Evolutionary conservation across 1,284 basidiomycete species (phyloP).

Genomic region (Boletus smithii): DNA sequence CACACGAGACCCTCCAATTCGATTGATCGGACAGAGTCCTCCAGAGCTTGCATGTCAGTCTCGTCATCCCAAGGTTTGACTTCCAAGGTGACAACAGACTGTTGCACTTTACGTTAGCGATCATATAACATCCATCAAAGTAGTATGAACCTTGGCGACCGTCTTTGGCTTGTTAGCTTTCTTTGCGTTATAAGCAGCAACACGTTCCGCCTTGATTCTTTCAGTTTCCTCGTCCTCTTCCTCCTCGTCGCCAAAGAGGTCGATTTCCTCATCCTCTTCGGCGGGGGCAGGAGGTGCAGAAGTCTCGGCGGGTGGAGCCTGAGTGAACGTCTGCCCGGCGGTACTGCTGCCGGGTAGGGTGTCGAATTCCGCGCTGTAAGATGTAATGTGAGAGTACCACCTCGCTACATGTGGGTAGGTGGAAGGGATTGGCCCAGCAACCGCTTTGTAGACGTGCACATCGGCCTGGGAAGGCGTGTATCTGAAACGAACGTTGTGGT

Average conservation of each 20-base stretch:
- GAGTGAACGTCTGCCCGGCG: conserved; percentile 73
- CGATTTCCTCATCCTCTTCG: conserved; percentile 90
- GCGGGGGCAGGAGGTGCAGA: conserved; percentile 52
- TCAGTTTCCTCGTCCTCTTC: conserved; percentile 94
- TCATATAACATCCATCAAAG: background rate
- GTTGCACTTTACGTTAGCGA: conserved; percentile 18
- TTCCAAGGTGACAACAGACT: conserved; percentile 94
- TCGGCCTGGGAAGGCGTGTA: conserved; percentile 96
- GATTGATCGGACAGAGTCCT: conserved; percentile 82
- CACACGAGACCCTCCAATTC: conserved; percentile 92
- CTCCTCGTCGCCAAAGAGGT: conserved; percentile 91
- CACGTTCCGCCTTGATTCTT: conserved; percentile 91
- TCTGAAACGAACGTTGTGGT: conserved; percentile 43
- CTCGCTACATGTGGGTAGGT: conserved; percentile 78
- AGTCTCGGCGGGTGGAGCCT: conserved; percentile 42
- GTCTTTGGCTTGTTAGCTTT: conserved; percentile 92
- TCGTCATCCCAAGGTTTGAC: conserved; percentile 99
- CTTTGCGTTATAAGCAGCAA: conserved; percentile 91
- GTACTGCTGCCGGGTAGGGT: conserved; percentile 82
- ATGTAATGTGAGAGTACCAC: conserved; percentile 95
- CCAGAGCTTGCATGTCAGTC: conserved; percentile 92
- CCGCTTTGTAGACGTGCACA: conserved; percentile 87
- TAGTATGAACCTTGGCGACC: conserved; percentile 73
- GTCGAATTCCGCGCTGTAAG: conserved; percentile 77
- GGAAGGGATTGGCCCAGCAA: conserved; percentile 63